Evolutionary conservation across 2,329 filamentous ascomycete genomes (phyloP).

Genomic region (Plenodomus biglobosus): DNA sequence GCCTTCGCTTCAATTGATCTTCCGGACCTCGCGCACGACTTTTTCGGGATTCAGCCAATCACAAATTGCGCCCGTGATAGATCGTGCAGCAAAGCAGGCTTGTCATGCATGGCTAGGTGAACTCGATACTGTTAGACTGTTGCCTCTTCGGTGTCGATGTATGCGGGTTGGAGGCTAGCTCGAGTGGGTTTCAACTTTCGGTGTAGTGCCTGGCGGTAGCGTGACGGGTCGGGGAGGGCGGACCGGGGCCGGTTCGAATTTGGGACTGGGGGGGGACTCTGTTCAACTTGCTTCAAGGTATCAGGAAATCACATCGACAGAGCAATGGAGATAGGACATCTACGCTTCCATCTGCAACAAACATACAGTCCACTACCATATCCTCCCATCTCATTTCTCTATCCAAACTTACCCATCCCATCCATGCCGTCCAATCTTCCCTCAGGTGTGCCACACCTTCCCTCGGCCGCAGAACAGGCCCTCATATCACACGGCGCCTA

Average conservation of each 20-base stretch:
- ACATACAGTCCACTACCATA: too few species aligned
- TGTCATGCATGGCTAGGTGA: not conserved
- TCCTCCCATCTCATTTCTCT: not conserved
- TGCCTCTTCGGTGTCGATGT: not conserved
- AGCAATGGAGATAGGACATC: too few species aligned
- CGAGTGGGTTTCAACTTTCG: not conserved
- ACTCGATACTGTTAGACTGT: not conserved
- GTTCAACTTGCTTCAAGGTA: too few species aligned
- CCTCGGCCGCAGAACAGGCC: conserved; percentile 15
- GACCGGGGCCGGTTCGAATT: not conserved
- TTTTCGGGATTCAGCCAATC: not conserved
- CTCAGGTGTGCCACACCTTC: not conserved
- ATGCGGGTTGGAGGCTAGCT: not conserved
- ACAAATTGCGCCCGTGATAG: not conserved
- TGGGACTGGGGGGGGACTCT: not conserved
- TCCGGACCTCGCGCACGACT: not conserved
- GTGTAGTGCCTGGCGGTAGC: not conserved
- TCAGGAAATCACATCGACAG: too few species aligned
- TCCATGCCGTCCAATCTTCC: not conserved
- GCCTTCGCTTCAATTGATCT: conserved; percentile 11
- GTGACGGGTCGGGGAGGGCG: not conserved
- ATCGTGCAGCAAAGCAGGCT: not conserved
- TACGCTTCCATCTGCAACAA: too few species aligned
- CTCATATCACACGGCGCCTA: conserved; percentile 1
- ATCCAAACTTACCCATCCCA: not conserved